A percentile compares a stretch with the other conserved stretches of the same genome.
These are phyloP conservation scores for Fusarium subtropicale DNA, from an alignment of 2,329 filamentous ascomycete species.

Conservation along the genomic window DNA sequence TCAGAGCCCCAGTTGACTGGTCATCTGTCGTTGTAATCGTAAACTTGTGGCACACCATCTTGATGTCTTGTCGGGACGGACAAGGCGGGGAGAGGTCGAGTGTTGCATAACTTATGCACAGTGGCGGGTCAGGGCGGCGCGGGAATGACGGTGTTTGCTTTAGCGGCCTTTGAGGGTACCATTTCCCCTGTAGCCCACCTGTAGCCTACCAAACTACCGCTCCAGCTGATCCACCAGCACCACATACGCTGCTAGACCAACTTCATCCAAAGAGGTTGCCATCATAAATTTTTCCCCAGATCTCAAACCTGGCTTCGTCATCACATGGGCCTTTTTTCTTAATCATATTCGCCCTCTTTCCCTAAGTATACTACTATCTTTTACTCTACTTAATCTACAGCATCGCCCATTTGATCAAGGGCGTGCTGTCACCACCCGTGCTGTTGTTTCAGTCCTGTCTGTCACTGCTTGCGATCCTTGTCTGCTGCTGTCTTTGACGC, in stretches of 20 bases:
- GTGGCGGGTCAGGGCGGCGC: slow-evolving; percentile 35
- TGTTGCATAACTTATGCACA: slow-evolving; percentile 34
- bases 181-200: slow-evolving; percentile 37
- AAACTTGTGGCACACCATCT: slow-evolving; percentile 33
- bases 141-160: slow-evolving; percentile 34
- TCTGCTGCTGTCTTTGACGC: slow-evolving; percentile 19
- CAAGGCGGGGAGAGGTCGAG: slow-evolving; percentile 16
- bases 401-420: slow-evolving; percentile 33
- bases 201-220: slow-evolving; percentile 21
- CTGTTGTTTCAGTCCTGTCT: slow-evolving; percentile 23
- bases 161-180: slow-evolving; percentile 35
- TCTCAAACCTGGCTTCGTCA: slow-evolving; percentile 36
- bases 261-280: slow-evolving; percentile 34
- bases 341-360: slow-evolving; percentile 7
- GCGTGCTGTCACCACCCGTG: slow-evolving; percentile 46
- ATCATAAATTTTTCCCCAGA: slow-evolving; percentile 47
- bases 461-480: slow-evolving; percentile 39
- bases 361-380: not conserved
- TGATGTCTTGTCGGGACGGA: slow-evolving; percentile 25
- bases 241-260: not conserved
- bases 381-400: slow-evolving; percentile 24
- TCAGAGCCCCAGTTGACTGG: slow-evolving; percentile 30
- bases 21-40: slow-evolving; percentile 35
- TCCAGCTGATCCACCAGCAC: slow-evolving; percentile 30
- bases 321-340: slow-evolving; percentile 49